A percentile compares a stretch with the other conserved stretches of the same genome.
These are phyloP conservation scores for Thermothelomyces thermophilus DNA, from an alignment of 2,329 filamentous ascomycete genomes.

Conservation along the genomic window DNA sequence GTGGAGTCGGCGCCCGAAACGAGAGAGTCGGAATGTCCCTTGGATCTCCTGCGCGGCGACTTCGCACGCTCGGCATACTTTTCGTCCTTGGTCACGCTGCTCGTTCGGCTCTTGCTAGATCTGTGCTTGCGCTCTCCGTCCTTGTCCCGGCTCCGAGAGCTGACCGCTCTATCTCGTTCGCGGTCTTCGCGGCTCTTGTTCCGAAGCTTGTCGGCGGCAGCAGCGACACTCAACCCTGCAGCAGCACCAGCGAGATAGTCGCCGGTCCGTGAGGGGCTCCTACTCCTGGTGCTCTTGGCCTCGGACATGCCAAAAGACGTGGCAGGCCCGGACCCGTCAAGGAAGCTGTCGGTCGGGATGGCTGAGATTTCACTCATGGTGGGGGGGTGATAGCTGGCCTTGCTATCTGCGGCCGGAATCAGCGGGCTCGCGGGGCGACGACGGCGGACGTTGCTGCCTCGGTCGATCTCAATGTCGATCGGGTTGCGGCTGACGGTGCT, in stretches of 20 bases:
- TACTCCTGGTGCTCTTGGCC: constrained; percentile 33
- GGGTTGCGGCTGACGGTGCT: constrained; percentile 71
- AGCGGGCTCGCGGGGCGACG: constrained; percentile 62
- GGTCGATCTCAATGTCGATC: constrained; percentile 83
- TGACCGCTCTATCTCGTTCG: constrained; percentile 31
- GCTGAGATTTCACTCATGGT: constrained; percentile 81
- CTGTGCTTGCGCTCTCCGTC: constrained; percentile 44
- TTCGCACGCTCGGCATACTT: constrained; percentile 40
- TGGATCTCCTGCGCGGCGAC: constrained; percentile 44
- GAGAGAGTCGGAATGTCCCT: constrained; percentile 45
- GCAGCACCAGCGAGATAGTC: constrained; percentile 35
- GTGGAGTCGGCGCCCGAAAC: constrained; percentile 50
- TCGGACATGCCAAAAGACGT: constrained; percentile 29
- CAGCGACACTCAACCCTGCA: constrained; percentile 34
- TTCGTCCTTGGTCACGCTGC: constrained; percentile 45
- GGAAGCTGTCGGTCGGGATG: constrained; percentile 56
- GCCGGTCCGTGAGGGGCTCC: constrained; percentile 37
- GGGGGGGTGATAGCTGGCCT: constrained; percentile 54
- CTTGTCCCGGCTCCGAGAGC: constrained; percentile 33
- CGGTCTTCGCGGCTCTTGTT: constrained; percentile 40
- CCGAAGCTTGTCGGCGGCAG: constrained; percentile 37
- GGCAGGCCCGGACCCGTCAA: constrained; percentile 49
- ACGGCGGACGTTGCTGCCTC: constrained; percentile 42
- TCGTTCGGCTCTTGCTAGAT: constrained; percentile 44
- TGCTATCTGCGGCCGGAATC: constrained; percentile 49